Evolutionary conservation across 192 early-diverging fungal genomes (phyloP), one percentile per base, ranked within the genome.

Genomic region (Coemansia brasiliensis): DNA sequence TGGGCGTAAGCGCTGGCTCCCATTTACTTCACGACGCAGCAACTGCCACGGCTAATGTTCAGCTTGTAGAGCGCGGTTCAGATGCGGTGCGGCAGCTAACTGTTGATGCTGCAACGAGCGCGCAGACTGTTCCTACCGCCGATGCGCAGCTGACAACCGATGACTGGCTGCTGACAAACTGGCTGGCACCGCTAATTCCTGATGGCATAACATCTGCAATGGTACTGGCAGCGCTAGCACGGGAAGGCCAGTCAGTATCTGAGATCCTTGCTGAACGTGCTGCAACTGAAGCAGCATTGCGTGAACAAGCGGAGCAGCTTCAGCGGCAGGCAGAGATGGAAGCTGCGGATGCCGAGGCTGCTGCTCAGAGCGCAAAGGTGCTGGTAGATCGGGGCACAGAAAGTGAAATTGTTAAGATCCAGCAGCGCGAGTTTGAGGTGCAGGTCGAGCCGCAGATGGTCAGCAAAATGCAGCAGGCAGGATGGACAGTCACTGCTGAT

Each of bases 171-270:
- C 49, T 78, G 16, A 38, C 55, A 16, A 52, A 51, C 25, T 78
- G 74, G 74, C 67, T 78, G 10, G 59, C 63, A 39, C 74, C 74
- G 12, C 51, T 78, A 13, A 60, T 78, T 21, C 74, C 74, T 0
- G 60, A 35, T 0, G 74, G 68, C 12, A 50, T 78, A 35, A 16
- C 64, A 1, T 22, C 51, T 6, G 50, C 64, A 12, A 53, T 64
- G 4, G 68, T 63, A 11, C 41, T 78, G 16, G 54, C 63, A 5
- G 63, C 74, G n/a, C 74, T 78, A 1, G 48, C 44, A 32, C 59
- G 74, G 16, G 39, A 48, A 35, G 68, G 74, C 26, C 68, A 66
- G 39, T 65, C 74, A 5, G 54, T 78, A 4, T 62, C 70, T 41
- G 69, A 78, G 52, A 57, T 67, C n/a, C 39, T 63, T 43, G 54